phyloP scores from a whole-genome alignment of 2,329 filamentous ascomycete genomes.

The Cladorrhinum sp. region DNA sequence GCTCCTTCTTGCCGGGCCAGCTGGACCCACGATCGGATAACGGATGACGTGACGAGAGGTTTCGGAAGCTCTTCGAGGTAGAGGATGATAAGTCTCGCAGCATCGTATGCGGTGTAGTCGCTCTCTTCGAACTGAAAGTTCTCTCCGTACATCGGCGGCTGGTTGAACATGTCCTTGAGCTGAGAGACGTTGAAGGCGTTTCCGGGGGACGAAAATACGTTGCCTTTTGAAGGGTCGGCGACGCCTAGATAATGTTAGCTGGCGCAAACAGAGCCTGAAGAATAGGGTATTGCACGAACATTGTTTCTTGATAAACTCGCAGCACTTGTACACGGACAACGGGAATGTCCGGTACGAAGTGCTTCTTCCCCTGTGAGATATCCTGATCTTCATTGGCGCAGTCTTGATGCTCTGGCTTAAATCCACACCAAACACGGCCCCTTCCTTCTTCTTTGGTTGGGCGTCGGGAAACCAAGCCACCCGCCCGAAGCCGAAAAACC shows the following conservation, averaged over 20 bases:
- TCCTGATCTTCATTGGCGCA: constrained; percentile 24
- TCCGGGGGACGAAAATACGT: constrained; percentile 23
- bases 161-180: constrained; percentile 24
- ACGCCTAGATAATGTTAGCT: constrained; percentile 1
- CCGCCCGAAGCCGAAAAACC: constrained; percentile 18
- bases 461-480: constrained; percentile 17
- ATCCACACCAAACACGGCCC: constrained; percentile 23
- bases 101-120: constrained; percentile 25
- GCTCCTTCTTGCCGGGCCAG: constrained; percentile 26
- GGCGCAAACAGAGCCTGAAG: neutral
- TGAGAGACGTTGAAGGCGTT: constrained; percentile 21
- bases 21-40: constrained; percentile 25
- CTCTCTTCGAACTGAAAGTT: constrained; percentile 22
- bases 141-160: constrained; percentile 22
- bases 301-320: constrained; percentile 24
- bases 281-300: constrained; percentile 8
- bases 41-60: constrained; percentile 22
- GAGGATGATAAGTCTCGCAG: constrained; percentile 23
- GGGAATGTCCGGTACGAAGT: constrained; percentile 26
- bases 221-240: constrained; percentile 15
- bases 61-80: constrained; percentile 26
- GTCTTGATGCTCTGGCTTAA: constrained; percentile 24
- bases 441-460: constrained; percentile 2
- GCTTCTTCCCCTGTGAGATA: constrained; percentile 26
- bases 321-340: constrained; percentile 25